Percentiles rank a stretch among this genome's conserved stretches.
Conservation (phyloP, 768 basidiomycete genomes). For the Neoboletus magnificus region DNA sequence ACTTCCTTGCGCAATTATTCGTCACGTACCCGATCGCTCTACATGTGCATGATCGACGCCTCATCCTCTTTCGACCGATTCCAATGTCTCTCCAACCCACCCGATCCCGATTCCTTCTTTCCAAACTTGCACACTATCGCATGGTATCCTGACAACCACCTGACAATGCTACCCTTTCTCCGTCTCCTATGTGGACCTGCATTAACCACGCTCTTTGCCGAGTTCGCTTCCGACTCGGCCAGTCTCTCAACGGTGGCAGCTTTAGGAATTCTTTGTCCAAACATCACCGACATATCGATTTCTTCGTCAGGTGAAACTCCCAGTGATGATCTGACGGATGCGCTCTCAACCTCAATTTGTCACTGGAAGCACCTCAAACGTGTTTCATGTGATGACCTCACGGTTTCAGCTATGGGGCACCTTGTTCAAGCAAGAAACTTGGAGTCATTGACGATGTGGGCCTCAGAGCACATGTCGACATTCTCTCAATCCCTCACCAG, state of each 20-base stretch:
- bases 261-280: conserved; percentile 18
- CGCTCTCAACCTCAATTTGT: conserved; percentile 19
- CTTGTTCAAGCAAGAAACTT: conserved; percentile 11
- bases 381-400: conserved; percentile 24
- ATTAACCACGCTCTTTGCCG: conserved; percentile 15
- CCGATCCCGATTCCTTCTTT: conserved; percentile 16
- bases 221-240: conserved; percentile 17
- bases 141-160: conserved; percentile 24
- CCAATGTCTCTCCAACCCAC: conserved; percentile 14
- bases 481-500: neutral
- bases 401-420: conserved; percentile 15
- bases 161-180: conserved; percentile 18
- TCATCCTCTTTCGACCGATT: conserved; percentile 5
- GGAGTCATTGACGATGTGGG: conserved; percentile 15
- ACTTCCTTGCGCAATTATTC: conserved; percentile 19
- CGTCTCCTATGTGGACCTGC: conserved; percentile 24
- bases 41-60: conserved; percentile 21
- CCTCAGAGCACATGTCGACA: conserved; percentile 10
- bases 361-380: conserved; percentile 17
- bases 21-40: conserved; percentile 16
- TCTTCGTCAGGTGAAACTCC: conserved; percentile 6
- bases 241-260: conserved; percentile 14
- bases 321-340: conserved; percentile 7
- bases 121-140: conserved; percentile 19
- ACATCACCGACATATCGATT: conserved; percentile 17